Conservation (phyloP, 2,329 filamentous ascomycete genomes). For the Scytalidium lignicola region DNA sequence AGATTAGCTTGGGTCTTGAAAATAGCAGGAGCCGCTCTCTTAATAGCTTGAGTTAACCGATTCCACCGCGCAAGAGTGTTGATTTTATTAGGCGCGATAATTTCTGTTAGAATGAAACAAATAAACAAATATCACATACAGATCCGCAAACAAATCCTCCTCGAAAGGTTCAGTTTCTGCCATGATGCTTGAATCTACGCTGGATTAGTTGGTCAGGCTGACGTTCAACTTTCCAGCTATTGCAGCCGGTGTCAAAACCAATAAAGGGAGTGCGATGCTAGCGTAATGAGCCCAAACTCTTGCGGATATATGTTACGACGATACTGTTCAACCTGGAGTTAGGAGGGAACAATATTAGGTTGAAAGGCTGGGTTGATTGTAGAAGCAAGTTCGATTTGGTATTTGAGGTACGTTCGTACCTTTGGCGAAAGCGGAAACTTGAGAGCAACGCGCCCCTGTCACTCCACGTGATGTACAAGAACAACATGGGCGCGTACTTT, state of each 20-base stretch:
- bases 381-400: not conserved
- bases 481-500: not conserved
- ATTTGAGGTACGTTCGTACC: not conserved
- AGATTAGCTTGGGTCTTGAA: conserved; percentile 7
- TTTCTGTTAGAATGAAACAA: not conserved
- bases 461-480: not conserved
- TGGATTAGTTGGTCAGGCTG: not conserved
- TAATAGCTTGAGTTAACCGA: too few relatives aligned
- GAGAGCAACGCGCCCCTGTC: not conserved
- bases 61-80: too few relatives aligned
- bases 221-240: too few relatives aligned
- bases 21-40: not conserved
- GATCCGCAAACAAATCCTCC: conserved; percentile 91
- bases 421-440: not conserved
- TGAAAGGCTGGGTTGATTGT: too few relatives aligned
- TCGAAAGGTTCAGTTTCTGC: conserved; percentile 78
- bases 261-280: not conserved
- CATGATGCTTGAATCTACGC: conserved; percentile 47
- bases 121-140: conserved; percentile 55
- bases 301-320: not conserved
- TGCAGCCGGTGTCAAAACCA: not conserved
- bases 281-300: not conserved
- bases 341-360: not conserved
- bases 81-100: not conserved
- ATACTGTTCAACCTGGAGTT: not conserved